phyloP scores from a whole-genome alignment of 179 eudicot species.

The Beta lomatogona region DNA sequence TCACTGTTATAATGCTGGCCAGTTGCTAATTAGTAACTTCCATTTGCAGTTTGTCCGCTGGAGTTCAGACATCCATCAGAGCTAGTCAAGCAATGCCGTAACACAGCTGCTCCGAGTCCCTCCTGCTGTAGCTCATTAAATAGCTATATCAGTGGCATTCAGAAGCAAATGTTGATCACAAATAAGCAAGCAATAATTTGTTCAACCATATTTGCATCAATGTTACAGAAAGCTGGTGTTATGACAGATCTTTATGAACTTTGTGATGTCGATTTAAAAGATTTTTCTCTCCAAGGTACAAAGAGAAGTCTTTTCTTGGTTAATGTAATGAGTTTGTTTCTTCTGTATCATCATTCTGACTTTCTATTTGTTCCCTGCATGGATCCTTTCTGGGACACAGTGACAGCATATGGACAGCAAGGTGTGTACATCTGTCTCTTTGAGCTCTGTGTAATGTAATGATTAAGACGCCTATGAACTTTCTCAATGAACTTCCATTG shows the following conservation, averaged over 20 bases:
- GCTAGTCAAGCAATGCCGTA: constrained; percentile 79
- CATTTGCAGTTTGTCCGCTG: constrained; percentile 80
- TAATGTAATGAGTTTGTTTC: not conserved
- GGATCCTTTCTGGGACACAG: constrained; percentile 36
- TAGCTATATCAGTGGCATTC: constrained; percentile 66
- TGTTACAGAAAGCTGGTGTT: constrained; percentile 84
- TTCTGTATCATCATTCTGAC: not conserved
- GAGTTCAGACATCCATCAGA: constrained; percentile 67
- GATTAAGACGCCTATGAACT: not conserved
- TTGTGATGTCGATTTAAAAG: constrained; percentile 94
- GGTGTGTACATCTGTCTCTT: constrained; percentile 45
- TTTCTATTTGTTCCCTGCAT: constrained; percentile 15
- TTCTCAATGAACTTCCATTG: not conserved
- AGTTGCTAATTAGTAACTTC: constrained; percentile 14
- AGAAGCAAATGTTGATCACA: constrained; percentile 87
- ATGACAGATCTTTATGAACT: constrained; percentile 87
- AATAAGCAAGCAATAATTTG: constrained; percentile 91
- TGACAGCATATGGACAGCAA: constrained; percentile 78
- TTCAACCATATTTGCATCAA: constrained; percentile 74
- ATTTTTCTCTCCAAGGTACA: constrained; percentile 89
- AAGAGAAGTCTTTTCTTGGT: constrained; percentile 7
- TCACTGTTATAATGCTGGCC: not conserved
- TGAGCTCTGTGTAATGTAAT: not conserved
- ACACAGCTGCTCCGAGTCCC: constrained; percentile 80
- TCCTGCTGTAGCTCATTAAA: constrained; percentile 92